Conservation (phyloP, 179 eudicot species). For the Carnegiea gigantea region DNA sequence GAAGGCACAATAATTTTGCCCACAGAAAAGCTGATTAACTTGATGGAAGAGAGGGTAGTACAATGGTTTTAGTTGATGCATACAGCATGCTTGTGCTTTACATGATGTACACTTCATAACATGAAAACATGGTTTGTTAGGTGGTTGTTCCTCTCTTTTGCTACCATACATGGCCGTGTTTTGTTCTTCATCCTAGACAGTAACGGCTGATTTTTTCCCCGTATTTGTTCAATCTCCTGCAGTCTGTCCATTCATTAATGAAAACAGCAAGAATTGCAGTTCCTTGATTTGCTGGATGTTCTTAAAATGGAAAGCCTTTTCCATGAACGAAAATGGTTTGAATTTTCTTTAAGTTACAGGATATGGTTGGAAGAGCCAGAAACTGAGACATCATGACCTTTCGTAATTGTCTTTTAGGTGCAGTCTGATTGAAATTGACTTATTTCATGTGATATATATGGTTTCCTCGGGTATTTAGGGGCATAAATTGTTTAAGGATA, state of each 20-base stretch:
- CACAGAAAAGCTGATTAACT: conserved; percentile 3
- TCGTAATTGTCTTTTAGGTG: neutral
- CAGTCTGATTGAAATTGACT: neutral
- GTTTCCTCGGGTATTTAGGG: neutral
- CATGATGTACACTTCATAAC: neutral
- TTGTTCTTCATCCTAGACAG: neutral
- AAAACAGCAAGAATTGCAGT: neutral
- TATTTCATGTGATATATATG: neutral
- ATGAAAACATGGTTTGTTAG: conserved; percentile 4
- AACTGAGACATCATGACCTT: conserved; percentile 2
- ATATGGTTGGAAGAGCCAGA: neutral
- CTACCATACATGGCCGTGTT: neutral
- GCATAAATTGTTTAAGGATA: neutral
- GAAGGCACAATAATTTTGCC: neutral
- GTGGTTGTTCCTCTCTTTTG: conserved; percentile 1
- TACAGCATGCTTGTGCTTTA: neutral
- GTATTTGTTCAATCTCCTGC: neutral
- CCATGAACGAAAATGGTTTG: neutral
- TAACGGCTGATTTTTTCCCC: neutral
- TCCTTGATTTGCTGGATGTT: neutral
- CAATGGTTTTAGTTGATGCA: neutral
- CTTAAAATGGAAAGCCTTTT: neutral
- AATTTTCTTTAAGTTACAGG: neutral
- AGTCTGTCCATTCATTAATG: neutral
- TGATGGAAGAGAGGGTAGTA: neutral